Evolutionary conservation across 495 filamentous ascomycete genomes (phyloP), one percentile per base, ranked within the genome.

Genomic region (Lophiotrema nucula): DNA sequence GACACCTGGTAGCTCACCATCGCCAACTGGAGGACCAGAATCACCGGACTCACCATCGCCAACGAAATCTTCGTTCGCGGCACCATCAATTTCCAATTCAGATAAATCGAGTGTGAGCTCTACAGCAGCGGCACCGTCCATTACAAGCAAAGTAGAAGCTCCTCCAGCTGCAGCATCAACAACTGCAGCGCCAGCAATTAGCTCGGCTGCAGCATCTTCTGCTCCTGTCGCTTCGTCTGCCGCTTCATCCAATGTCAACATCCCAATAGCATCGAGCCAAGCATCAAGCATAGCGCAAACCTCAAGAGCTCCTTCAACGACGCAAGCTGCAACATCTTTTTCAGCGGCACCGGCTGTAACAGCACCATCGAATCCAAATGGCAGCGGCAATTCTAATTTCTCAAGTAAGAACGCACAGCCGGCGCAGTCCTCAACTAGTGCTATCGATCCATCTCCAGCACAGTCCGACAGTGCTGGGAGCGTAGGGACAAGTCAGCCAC

Each of bases 11-110:
- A 21, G 3, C 28, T 22, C 39, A 21, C 19, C 46, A 2, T 21
- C 42, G 10, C 31, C 53, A 19, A 13, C 25, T 45, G 45, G 31
- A 39, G 25, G 6, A 11, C 51, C 58, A 23, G 58, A 61, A 8
- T 41, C 41, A 42, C 52, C 52, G 10, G 52, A 47, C 12, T 26
- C 25, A 23, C 31, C 28, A 27, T 48, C 60, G 18, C 23, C 60
- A 24, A 56, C 39, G 43, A 25, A 1, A 22, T 33, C 39, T 28
- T n/a, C n/a, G n/a, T n/a, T n/a, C 21, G 24, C 11, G 27, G 8
- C 46, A 49, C 2, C 22, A 25, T 19, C 54, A 23, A 6, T 47
- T 12, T 12, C 25, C 25, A 24, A 25, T 24, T 37, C 41, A 3
- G 53, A 37, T 4, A 44, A 26, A 42, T 4, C 12, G 3, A 23